Conservation (phyloP, 2,329 filamentous ascomycete genomes). For the Bipolaris zeicola region DNA sequence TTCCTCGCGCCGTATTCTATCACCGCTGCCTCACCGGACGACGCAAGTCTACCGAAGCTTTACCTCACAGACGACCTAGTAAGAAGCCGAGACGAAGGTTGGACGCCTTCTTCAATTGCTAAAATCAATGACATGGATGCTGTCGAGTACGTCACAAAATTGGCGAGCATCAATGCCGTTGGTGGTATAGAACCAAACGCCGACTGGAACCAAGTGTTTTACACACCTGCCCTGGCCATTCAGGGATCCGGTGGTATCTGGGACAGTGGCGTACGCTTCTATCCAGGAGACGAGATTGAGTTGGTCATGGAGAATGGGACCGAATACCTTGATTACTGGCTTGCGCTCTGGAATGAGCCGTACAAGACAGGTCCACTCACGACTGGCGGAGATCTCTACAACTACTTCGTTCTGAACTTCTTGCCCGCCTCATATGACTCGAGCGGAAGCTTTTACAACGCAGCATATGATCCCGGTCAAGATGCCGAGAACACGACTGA, state of each 20-base stretch:
- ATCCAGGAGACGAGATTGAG: conserved; percentile 38
- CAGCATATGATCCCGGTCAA: conserved; percentile 6
- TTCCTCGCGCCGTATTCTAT: conserved; percentile 34
- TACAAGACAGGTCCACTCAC: conserved; percentile 38
- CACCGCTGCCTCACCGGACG: conserved; percentile 30
- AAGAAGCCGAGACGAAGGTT: conserved; percentile 24
- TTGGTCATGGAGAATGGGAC: conserved; percentile 37
- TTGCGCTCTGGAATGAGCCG: conserved; percentile 28
- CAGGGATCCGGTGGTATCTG: conserved; percentile 21
- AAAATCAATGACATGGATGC: conserved; percentile 37
- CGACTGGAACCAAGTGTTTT: conserved; percentile 50
- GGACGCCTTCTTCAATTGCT: conserved; percentile 28
- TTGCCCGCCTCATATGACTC: conserved; percentile 19
- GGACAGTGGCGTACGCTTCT: conserved; percentile 39
- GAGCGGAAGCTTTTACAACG: conserved; percentile 3
- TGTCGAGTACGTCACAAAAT: conserved; percentile 28
- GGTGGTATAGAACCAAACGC: conserved; percentile 50
- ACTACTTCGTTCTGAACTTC: conserved; percentile 50
- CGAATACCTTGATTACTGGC: conserved; percentile 22
- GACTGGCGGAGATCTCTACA: conserved; percentile 53
- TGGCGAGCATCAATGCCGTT: conserved; percentile 36
- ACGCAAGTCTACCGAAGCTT: conserved; percentile 34
- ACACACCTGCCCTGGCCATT: conserved; percentile 24
- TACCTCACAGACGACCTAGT: conserved; percentile 43
- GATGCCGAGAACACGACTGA: not conserved